These are phyloP conservation scores for Berkeleyomyces rouxiae DNA, from an alignment of 2,329 filamentous ascomycete species.

Conservation along the genomic window DNA sequence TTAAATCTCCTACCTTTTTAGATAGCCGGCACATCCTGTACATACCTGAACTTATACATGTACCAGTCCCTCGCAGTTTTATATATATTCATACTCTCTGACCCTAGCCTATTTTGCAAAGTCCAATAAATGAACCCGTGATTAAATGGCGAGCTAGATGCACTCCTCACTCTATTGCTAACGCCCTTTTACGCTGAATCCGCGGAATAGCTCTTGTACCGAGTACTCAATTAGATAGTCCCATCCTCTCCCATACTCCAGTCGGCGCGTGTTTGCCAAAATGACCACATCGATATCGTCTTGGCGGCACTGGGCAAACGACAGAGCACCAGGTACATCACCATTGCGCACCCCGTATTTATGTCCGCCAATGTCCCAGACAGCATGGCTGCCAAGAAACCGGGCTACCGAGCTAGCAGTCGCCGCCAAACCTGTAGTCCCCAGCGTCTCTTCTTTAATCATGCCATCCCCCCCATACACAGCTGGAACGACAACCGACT, in stretches of 20 bases:
- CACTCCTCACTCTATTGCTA: too few species aligned
- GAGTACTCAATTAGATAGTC: background rate
- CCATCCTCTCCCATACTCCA: background rate
- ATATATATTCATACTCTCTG: too few species aligned
- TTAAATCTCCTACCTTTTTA: too few species aligned
- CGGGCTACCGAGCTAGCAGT: slow-evolving; percentile 9
- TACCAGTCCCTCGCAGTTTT: too few species aligned
- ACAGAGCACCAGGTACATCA: background rate
- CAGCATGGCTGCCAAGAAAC: slow-evolving; percentile 14
- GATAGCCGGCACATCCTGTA: too few species aligned
- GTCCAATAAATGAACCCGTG: too few species aligned
- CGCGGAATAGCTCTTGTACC: too few species aligned
- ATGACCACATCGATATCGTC: background rate
- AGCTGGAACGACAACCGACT: background rate
- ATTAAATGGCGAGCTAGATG: too few species aligned
- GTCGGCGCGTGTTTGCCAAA: slow-evolving; percentile 5
- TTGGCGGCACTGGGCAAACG: background rate
- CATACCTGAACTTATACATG: too few species aligned
- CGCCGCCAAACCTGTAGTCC: slow-evolving; percentile 10
- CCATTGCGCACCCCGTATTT: background rate
- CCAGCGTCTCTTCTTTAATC: slow-evolving; percentile 14
- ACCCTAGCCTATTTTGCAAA: too few species aligned
- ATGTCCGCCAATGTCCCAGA: slow-evolving; percentile 4
- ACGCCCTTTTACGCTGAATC: too few species aligned
- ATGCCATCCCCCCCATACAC: slow-evolving; percentile 14